Percentiles rank a stretch among this genome's conserved stretches.
Evolutionary conservation across 2,329 filamentous ascomycete species (phyloP).

Genomic region (Neurospora crassa): DNA sequence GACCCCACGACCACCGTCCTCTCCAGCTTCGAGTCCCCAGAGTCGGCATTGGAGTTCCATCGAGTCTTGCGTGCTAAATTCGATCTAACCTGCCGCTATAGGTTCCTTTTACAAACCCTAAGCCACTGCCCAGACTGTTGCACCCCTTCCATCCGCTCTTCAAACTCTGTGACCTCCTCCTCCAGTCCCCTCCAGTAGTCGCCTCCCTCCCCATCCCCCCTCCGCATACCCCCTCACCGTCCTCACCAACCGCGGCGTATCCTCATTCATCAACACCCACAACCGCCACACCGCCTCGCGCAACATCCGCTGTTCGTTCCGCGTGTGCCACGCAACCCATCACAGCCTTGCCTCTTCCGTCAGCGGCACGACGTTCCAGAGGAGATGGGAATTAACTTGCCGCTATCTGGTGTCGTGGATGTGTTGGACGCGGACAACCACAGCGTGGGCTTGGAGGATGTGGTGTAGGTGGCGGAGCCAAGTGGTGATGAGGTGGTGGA

Average conservation of each 20-base stretch:
- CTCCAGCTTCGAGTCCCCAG: background rate
- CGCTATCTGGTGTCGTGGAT: background rate
- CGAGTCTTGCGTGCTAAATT: background rate
- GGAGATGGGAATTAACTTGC: fast-evolving
- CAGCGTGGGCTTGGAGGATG: too few relatives aligned
- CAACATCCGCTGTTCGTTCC: background rate
- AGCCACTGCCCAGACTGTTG: background rate
- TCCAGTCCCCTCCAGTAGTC: too few relatives aligned
- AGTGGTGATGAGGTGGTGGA: background rate
- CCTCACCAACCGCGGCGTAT: background rate
- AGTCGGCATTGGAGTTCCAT: background rate
- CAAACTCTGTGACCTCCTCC: too few relatives aligned
- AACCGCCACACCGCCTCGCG: background rate
- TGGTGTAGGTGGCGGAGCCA: background rate
- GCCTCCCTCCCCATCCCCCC: too few relatives aligned
- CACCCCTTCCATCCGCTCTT: too few relatives aligned
- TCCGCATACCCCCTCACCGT: background rate
- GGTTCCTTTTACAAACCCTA: background rate
- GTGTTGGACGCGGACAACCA: background rate
- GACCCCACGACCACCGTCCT: background rate
- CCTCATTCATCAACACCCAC: background rate
- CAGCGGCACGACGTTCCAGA: background rate
- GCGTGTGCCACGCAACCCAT: background rate
- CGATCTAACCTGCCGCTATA: background rate
- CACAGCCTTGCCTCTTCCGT: background rate